Evolutionary conservation across 2,329 filamentous ascomycete genomes (phyloP).

Genomic region (Fusarium chaquense): DNA sequence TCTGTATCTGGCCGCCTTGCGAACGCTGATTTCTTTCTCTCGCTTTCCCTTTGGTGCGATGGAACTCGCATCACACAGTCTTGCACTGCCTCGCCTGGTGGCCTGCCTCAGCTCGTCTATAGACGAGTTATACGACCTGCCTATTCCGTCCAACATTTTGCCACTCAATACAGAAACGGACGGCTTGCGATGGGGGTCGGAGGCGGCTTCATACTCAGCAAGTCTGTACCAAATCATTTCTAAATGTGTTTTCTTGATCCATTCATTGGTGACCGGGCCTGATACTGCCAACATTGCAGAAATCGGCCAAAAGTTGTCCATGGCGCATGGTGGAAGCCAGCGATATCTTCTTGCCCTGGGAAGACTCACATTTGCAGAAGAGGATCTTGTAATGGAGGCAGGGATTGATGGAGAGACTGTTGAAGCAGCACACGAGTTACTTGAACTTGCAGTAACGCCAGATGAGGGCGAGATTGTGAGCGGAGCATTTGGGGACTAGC

Average conservation of each 20-base stretch:
- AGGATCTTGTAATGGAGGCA: slow-evolving; percentile 80
- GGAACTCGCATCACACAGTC: slow-evolving; percentile 75
- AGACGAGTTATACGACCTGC: slow-evolving; percentile 76
- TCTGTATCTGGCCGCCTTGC: slow-evolving; percentile 61
- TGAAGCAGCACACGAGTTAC: slow-evolving; percentile 82
- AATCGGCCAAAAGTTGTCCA: slow-evolving; percentile 77
- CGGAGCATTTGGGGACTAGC: slow-evolving; percentile 56
- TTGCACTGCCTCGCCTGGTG: slow-evolving; percentile 79
- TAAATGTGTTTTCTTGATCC: slow-evolving; percentile 62
- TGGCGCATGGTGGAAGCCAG: slow-evolving; percentile 78
- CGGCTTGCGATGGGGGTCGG: slow-evolving; percentile 7
- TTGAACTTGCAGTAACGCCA: slow-evolving; percentile 84
- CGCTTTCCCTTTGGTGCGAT: slow-evolving; percentile 71
- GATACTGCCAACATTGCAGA: slow-evolving; percentile 63
- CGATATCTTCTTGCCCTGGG: slow-evolving; percentile 86
- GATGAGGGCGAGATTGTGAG: slow-evolving; percentile 68
- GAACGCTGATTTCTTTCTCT: slow-evolving; percentile 70
- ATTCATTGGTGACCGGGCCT: slow-evolving; percentile 64
- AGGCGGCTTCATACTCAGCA: slow-evolving; percentile 37
- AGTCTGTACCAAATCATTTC: slow-evolving; percentile 62
- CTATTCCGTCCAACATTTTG: slow-evolving; percentile 57
- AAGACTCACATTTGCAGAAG: slow-evolving; percentile 84
- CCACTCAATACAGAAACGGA: slow-evolving; percentile 36
- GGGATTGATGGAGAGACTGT: slow-evolving; percentile 82
- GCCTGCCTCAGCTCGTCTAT: slow-evolving; percentile 73